These are phyloP conservation scores for Coemansia sp. DNA, from an alignment of 192 early-diverging fungal genomes.

Conservation along the genomic window DNA sequence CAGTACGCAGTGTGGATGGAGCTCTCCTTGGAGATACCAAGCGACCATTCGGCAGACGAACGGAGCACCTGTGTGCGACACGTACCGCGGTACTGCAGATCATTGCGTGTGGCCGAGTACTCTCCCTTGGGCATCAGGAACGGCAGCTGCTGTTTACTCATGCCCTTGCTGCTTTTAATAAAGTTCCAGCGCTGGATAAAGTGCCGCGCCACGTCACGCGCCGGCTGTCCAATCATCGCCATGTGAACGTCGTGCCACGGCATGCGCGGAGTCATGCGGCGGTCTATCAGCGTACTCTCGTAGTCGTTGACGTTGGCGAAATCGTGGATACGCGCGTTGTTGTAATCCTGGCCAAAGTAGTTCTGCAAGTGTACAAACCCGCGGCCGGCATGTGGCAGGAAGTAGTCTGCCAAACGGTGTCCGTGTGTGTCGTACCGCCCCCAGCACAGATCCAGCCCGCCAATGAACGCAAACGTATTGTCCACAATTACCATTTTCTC, in stretches of 20 bases:
- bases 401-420: slow-evolving; percentile 74
- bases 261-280: slow-evolving; percentile 66
- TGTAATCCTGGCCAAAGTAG: slow-evolving; percentile 79
- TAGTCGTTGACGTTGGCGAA: slow-evolving; percentile 59
- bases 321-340: slow-evolving; percentile 83
- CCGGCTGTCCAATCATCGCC: slow-evolving; percentile 74
- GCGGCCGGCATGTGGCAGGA: slow-evolving; percentile 44
- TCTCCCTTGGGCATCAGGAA: slow-evolving; percentile 70
- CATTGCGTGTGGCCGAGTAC: slow-evolving; percentile 59
- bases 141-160: slow-evolving; percentile 57
- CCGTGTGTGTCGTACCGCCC: slow-evolving; percentile 82
- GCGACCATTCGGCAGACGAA: slow-evolving; percentile 67
- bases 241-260: slow-evolving; percentile 88
- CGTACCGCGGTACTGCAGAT: slow-evolving; percentile 58
- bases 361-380: slow-evolving; percentile 50
- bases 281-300: slow-evolving; percentile 53
- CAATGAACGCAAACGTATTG: slow-evolving; percentile 77
- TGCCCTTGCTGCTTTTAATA: slow-evolving; percentile 71
- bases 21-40: slow-evolving; percentile 63
- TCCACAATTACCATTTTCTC: slow-evolving; percentile 83
- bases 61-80: slow-evolving; percentile 67
- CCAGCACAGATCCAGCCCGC: slow-evolving; percentile 84
- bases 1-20: slow-evolving; percentile 82
- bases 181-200: slow-evolving; percentile 90
- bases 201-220: slow-evolving; percentile 77